A percentile compares a stretch with the other conserved stretches of the same genome.
phyloP scores from a whole-genome alignment of 2,329 filamentous ascomycete species.

The Pseudocercospora vitis region DNA sequence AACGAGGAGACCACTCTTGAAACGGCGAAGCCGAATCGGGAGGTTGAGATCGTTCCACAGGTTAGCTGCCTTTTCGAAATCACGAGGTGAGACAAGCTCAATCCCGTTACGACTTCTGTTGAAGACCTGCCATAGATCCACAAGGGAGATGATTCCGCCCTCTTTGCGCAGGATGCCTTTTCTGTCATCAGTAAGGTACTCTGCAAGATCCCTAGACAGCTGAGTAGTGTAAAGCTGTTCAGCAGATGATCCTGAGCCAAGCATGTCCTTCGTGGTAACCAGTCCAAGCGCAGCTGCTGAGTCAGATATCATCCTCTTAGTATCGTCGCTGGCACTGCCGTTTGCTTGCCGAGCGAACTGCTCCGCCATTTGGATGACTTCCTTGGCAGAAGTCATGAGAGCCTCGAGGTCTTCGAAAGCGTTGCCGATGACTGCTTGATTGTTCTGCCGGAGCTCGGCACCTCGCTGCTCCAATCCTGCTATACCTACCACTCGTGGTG shows the following conservation, averaged over 20 bases:
- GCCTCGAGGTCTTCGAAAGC: constrained; percentile 96
- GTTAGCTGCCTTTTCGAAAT: constrained; percentile 85
- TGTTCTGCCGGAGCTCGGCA: constrained; percentile 82
- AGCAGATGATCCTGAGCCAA: constrained; percentile 69
- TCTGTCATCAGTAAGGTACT: constrained; percentile 84
- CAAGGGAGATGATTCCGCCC: constrained; percentile 83
- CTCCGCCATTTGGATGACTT: constrained; percentile 91
- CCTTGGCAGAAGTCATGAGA: constrained; percentile 94
- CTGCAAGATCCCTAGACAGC: constrained; percentile 77
- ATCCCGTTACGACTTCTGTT: constrained; percentile 91
- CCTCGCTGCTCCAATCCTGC: constrained; percentile 87
- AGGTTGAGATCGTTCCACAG: constrained; percentile 86
- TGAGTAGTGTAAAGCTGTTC: constrained; percentile 89
- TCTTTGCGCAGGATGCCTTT: constrained; percentile 74
- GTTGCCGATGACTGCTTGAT: constrained; percentile 86
- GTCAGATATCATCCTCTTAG: constrained; percentile 73
- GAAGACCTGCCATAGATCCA: constrained; percentile 92
- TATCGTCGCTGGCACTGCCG: constrained; percentile 59
- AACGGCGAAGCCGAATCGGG: constrained; percentile 80
- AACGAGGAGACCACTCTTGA: constrained; percentile 91
- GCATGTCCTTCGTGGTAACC: constrained; percentile 92
- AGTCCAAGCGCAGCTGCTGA: constrained; percentile 82
- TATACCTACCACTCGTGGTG: constrained; percentile 74
- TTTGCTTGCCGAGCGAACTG: constrained; percentile 70
- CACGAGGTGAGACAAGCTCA: constrained; percentile 85